Conservation (phyloP, 768 basidiomycete species). For the Mycena olivaceomarginata region DNA sequence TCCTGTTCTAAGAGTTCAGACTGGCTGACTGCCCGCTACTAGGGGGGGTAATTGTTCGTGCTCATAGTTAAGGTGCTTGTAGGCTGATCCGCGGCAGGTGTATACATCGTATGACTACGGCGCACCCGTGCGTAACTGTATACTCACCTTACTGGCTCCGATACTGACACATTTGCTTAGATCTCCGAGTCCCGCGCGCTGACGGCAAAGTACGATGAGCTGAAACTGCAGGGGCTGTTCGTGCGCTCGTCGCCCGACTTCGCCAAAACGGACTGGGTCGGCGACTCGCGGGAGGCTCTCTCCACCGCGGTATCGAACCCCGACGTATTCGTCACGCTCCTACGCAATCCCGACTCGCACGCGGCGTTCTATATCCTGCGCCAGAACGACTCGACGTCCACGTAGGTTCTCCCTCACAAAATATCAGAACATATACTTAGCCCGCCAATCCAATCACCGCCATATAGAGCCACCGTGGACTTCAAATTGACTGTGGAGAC, state of each 20-base stretch:
- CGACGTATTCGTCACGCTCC: slow-evolving; percentile 74
- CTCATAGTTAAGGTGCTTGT: no score
- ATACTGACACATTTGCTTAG: slow-evolving; percentile 44
- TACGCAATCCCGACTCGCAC: slow-evolving; percentile 80
- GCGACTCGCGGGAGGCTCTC: slow-evolving; percentile 70
- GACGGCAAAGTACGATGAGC: slow-evolving; percentile 82
- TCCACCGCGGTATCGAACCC: slow-evolving; percentile 59
- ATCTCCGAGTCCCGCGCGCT: slow-evolving; percentile 83
- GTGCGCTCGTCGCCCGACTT: slow-evolving; percentile 87
- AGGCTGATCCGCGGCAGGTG: slow-evolving; percentile 21
- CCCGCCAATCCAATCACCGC: neutral
- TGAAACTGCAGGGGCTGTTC: slow-evolving; percentile 88
- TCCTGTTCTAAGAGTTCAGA: neutral
- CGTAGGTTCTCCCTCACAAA: slow-evolving; percentile 62
- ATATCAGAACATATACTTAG: neutral
- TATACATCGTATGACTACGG: slow-evolving; percentile 87
- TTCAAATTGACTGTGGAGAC: slow-evolving; percentile 81
- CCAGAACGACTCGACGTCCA: slow-evolving; percentile 80
- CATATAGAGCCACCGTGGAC: slow-evolving; percentile 62
- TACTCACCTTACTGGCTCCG: neutral
- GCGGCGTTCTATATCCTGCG: slow-evolving; percentile 83
- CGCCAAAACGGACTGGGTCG: slow-evolving; percentile 86
- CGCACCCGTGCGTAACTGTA: slow-evolving; percentile 62
- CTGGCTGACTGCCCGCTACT: no score
- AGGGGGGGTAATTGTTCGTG: slow-evolving; percentile 4